A percentile compares a stretch with the other conserved stretches of the same genome.
These are phyloP conservation scores for Hyaloscypha variabilis DNA, from an alignment of 495 filamentous ascomycete species.

Conservation along the genomic window DNA sequence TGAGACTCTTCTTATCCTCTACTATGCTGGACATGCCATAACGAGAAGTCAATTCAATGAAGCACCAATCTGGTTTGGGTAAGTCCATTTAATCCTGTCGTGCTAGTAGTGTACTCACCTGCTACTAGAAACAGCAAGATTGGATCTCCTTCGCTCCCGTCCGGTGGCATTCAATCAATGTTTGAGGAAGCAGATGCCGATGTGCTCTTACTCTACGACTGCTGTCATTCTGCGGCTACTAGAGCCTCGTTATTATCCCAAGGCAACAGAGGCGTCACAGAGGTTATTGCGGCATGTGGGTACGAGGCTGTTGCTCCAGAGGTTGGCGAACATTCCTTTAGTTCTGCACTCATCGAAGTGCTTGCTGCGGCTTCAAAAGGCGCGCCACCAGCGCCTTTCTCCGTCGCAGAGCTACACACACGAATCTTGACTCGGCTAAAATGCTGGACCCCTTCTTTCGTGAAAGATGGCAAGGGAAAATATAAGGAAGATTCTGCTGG, in stretches of 20 bases:
- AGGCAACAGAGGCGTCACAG: too few relatives aligned
- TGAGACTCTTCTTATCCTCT: conserved; percentile 35
- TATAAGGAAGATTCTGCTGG: neutral
- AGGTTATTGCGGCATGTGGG: too few relatives aligned
- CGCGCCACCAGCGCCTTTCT: too few relatives aligned
- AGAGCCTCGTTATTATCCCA: too few relatives aligned
- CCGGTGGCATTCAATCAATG: conserved; percentile 28
- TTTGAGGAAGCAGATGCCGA: conserved; percentile 30
- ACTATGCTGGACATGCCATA: conserved; percentile 34
- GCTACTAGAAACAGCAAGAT: conserved; percentile 17
- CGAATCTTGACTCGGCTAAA: too few relatives aligned
- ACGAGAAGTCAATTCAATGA: conserved; percentile 20
- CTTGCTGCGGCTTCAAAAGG: too few relatives aligned
- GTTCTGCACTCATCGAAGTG: too few relatives aligned
- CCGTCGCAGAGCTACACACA: too few relatives aligned
- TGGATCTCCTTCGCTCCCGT: conserved; percentile 24
- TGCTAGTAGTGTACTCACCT: neutral
- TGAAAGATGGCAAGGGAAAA: neutral
- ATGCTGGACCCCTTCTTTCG: neutral
- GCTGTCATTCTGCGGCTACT: conserved; percentile 18
- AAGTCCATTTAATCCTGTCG: neutral
- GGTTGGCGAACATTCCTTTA: too few relatives aligned
- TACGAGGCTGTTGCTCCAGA: too few relatives aligned
- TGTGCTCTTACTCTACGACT: conserved; percentile 33
- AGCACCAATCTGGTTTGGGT: conserved; percentile 29